Evolutionary conservation across 305 asterid genomes (phyloP), one percentile per base, ranked within the genome.

Genomic region (Fraxinus angustifolia): DNA sequence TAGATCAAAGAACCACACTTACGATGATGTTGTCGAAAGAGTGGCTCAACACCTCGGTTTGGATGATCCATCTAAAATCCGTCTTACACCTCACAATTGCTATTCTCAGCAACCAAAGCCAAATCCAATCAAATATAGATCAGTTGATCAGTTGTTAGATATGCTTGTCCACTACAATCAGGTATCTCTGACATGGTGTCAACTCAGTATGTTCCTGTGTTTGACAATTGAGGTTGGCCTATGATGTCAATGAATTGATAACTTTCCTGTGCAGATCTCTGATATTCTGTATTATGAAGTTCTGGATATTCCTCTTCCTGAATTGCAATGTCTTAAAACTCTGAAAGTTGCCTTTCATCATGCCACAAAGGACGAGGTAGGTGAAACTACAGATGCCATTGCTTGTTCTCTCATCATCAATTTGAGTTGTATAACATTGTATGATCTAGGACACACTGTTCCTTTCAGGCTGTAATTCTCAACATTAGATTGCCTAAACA

Each of bases 301-400:
- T 84, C 86, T 92, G 87, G 97, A 92, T 85, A 90, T 92, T 70
- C 97, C 97, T 81, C 90, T 92, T 87, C 97, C 97, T 75, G 97
- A 92, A 76, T 83, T 92, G 91, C 97, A 92, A 84, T 84, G 95
- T 78, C 90, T 92, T 77, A 91, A 91, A 88, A 90, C 94, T 16
- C 89, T 92, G 74, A 91, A 92, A 87, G 93, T 92, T 68, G 92
- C 92, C 38, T 92, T 90, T 79, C 90, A 91, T 87, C 90, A 87
- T 82, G 91, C 94, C 36, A 89, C 90, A 36, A 91, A 91, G 87
- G 95, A 91, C 80, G 97, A 91, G 90, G 97, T 92, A 84, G 80
- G 84, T 78, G 82, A 65, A 71, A 71, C 48, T 71, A n/a, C 6
- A 33, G 76, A 71, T 7, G 26, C 6, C 45, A 42, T 50, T 76